phyloP scores from a whole-genome alignment of 2,329 filamentous ascomycete genomes.

The Pseudofabraea citricarpa region DNA sequence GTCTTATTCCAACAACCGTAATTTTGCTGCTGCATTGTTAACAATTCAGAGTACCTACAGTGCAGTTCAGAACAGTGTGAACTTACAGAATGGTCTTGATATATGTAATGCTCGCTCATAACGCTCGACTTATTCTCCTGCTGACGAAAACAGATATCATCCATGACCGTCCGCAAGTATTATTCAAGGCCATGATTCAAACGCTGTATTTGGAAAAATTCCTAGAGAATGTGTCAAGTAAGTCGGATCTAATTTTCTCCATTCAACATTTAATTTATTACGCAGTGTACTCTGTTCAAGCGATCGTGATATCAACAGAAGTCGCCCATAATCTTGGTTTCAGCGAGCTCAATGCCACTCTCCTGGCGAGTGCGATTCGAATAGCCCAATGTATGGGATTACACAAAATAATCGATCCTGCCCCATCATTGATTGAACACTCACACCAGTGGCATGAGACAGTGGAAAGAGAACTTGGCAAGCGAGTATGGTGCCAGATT shows the following conservation, averaged over 20 bases:
- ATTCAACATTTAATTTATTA: conserved; percentile 27
- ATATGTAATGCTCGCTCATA: background rate
- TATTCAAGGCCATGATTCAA: background rate
- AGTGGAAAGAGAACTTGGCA: conserved; percentile 28
- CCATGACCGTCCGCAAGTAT: background rate
- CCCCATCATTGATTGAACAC: too few relatives aligned
- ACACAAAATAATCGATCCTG: conserved; percentile 16
- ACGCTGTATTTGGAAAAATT: background rate
- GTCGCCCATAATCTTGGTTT: conserved; percentile 32
- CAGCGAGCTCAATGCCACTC: conserved; percentile 30
- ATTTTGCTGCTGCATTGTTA: conserved; percentile 11
- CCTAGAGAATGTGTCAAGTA: background rate
- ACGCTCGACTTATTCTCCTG: background rate
- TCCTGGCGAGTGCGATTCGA: conserved; percentile 30
- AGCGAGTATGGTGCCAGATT: conserved; percentile 32
- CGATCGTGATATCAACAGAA: conserved; percentile 32
- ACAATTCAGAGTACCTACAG: background rate
- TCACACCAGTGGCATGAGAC: conserved; percentile 16
- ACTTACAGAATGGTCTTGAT: background rate
- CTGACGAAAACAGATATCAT: background rate
- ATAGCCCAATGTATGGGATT: conserved; percentile 29
- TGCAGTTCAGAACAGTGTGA: background rate
- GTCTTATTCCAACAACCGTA: conserved; percentile 24
- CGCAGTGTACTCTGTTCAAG: conserved; percentile 28
- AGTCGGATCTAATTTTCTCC: conserved; percentile 4